A percentile compares a stretch with the other conserved stretches of the same genome.
Evolutionary conservation across 2,329 filamentous ascomycete genomes (phyloP).

Genomic region (Nothomitra cinnamomea): DNA sequence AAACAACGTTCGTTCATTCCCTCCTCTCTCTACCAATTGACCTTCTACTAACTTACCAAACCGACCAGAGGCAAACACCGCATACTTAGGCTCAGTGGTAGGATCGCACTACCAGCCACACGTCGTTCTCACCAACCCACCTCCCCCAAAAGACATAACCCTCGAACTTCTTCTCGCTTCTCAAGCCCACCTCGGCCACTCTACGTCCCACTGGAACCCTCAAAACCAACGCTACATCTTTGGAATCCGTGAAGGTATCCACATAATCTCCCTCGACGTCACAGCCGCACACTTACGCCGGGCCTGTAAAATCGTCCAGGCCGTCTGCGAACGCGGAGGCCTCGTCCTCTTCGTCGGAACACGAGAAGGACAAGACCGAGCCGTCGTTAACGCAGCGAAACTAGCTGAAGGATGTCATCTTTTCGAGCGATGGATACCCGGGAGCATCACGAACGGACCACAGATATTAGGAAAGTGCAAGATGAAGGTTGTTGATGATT

Average conservation of each 20-base stretch:
- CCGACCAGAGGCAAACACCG: slow-evolving; percentile 18
- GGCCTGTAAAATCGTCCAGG: slow-evolving; percentile 80
- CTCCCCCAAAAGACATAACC: slow-evolving; percentile 61
- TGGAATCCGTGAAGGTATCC: slow-evolving; percentile 71
- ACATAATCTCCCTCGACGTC: slow-evolving; percentile 82
- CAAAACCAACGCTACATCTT: slow-evolving; percentile 88
- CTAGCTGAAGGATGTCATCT: slow-evolving; percentile 68
- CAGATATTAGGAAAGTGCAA: slow-evolving; percentile 59
- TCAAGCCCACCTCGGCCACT: slow-evolving; percentile 79
- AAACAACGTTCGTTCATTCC: neutral
- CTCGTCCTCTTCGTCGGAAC: slow-evolving; percentile 85
- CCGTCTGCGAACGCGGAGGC: slow-evolving; percentile 67
- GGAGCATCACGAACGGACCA: slow-evolving; percentile 81
- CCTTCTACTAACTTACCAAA: neutral
- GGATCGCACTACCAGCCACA: slow-evolving; percentile 44
- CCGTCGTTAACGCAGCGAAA: slow-evolving; percentile 66
- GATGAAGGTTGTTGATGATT: slow-evolving; percentile 60
- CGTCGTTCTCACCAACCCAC: slow-evolving; percentile 53
- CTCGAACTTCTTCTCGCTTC: slow-evolving; percentile 80
- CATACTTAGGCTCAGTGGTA: slow-evolving; percentile 23
- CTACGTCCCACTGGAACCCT: slow-evolving; percentile 85
- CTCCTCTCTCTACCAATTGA: neutral
- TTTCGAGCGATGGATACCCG: slow-evolving; percentile 85
- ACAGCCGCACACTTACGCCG: slow-evolving; percentile 83
- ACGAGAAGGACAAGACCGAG: slow-evolving; percentile 60